A percentile compares a stretch with the other conserved stretches of the same genome.
phyloP scores from a whole-genome alignment of 2,329 filamentous ascomycete genomes.

The Cladosporium sp. region DNA sequence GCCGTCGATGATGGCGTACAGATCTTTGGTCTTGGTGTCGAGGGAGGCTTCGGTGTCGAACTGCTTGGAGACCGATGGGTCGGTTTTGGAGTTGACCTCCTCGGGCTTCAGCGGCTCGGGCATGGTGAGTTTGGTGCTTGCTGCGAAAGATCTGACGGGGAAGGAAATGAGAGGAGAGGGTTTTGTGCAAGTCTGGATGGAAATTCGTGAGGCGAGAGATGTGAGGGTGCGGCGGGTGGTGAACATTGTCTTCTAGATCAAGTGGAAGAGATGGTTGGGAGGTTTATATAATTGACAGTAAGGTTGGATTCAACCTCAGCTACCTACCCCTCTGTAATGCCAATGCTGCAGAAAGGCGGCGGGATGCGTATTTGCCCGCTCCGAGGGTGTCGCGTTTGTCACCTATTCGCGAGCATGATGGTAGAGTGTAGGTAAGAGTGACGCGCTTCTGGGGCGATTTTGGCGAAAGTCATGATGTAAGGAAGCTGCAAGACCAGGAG shows the following conservation, averaged over 20 bases:
- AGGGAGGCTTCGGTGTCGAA: conserved; percentile 42
- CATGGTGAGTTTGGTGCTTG: conserved; percentile 32
- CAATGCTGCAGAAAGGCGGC: conserved; percentile 1
- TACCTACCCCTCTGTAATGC: conserved; percentile 1
- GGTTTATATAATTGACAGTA: too few species aligned
- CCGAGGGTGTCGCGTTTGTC: background rate
- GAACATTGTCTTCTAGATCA: conserved; percentile 4
- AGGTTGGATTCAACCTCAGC: too few species aligned
- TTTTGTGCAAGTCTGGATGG: conserved; percentile 3
- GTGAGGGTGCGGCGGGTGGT: conserved; percentile 8
- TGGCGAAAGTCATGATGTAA: conserved; percentile 11
- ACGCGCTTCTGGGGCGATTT: conserved; percentile 6
- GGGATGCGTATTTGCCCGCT: background rate
- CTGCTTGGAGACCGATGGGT: conserved; percentile 48
- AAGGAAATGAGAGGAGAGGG: conserved; percentile 21
- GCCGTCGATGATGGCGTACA: conserved; percentile 44
- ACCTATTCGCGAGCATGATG: too few species aligned
- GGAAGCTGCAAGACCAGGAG: conserved; percentile 1
- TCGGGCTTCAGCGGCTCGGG: conserved; percentile 37
- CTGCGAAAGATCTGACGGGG: conserved; percentile 6
- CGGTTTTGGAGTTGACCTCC: conserved; percentile 41
- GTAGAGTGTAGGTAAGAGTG: background rate
- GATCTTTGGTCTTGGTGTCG: conserved; percentile 44
- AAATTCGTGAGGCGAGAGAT: conserved; percentile 8
- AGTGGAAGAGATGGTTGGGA: too few species aligned